Conservation (phyloP, 768 basidiomycete genomes). For the Serendipita sp. region DNA sequence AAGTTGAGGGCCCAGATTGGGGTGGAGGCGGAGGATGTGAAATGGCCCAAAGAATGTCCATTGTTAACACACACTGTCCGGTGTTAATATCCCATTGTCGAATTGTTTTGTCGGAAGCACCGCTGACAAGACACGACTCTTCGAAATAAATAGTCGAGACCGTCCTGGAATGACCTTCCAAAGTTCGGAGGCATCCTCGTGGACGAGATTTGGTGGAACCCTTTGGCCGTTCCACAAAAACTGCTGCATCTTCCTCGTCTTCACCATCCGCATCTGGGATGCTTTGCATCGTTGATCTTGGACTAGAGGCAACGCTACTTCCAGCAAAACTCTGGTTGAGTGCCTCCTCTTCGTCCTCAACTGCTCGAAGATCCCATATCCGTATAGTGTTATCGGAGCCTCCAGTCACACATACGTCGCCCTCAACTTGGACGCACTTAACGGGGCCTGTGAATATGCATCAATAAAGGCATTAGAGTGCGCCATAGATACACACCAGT, state of each 20-base stretch:
- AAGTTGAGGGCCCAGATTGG: constrained; percentile 11
- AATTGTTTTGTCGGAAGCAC: constrained; percentile 94
- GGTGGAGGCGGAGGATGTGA: constrained; percentile 51
- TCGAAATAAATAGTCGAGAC: constrained; percentile 94
- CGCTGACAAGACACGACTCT: constrained; percentile 86
- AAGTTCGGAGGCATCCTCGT: constrained; percentile 40
- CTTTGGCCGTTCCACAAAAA: neutral
- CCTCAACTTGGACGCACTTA: constrained; percentile 87
- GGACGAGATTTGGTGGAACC: neutral
- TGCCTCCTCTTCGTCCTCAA: constrained; percentile 55
- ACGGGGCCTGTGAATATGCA: constrained; percentile 27
- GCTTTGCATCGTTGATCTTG: neutral
- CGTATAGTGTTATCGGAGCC: constrained; percentile 72
- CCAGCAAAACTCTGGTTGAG: constrained; percentile 4
- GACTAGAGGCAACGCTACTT: neutral
- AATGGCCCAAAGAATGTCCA: constrained; percentile 99
- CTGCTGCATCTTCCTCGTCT: constrained; percentile 12
- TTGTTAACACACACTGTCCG: constrained; percentile 95
- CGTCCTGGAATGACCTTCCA: constrained; percentile 86
- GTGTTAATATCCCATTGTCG: constrained; percentile 97
- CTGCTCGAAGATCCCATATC: constrained; percentile 79
- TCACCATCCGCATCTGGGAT: constrained; percentile 12
- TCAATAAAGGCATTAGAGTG: neutral
- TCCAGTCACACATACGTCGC: constrained; percentile 78
- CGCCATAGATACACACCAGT: constrained; percentile 22